A percentile compares a stretch with the other conserved stretches of the same genome.
phyloP scores from a whole-genome alignment of 2,329 filamentous ascomycete species.

The Pseudocercospora crystallina region DNA sequence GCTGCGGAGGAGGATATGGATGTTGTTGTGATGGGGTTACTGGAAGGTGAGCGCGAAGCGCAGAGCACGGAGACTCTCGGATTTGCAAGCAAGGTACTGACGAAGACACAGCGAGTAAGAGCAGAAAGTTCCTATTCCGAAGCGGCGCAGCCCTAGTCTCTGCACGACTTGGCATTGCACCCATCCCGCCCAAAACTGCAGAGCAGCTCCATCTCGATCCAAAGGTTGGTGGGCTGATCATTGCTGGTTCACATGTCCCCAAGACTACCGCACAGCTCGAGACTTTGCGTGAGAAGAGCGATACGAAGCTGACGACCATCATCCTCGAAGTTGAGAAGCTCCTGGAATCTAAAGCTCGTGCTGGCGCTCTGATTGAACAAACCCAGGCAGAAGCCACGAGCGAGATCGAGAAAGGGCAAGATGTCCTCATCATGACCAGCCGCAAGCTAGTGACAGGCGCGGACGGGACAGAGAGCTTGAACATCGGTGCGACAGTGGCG shows the following conservation, averaged over 20 bases:
- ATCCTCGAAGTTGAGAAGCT: constrained; percentile 52
- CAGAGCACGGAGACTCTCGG: no score
- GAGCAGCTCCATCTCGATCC: constrained; percentile 40
- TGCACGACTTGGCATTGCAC: constrained; percentile 53
- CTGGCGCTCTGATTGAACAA: constrained; percentile 37
- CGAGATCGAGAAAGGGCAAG: constrained; percentile 45
- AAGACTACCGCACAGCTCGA: constrained; percentile 59
- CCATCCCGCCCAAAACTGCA: constrained; percentile 53
- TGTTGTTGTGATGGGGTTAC: constrained; percentile 53
- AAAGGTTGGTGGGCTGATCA: constrained; percentile 51
- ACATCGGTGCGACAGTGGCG: constrained; percentile 57
- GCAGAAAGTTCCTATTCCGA: constrained; percentile 48
- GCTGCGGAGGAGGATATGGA: constrained; percentile 57
- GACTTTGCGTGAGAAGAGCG: constrained; percentile 41
- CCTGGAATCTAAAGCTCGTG: constrained; percentile 40
- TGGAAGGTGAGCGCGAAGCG: constrained; percentile 37
- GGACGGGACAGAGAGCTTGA: constrained; percentile 53
- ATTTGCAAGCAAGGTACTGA: no score
- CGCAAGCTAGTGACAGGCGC: constrained; percentile 51
- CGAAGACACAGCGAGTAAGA: constrained; percentile 22
- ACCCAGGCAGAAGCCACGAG: constrained; percentile 37
- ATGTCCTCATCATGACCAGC: constrained; percentile 62
- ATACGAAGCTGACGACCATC: constrained; percentile 45
- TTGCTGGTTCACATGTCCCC: constrained; percentile 60
- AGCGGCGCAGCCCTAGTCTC: constrained; percentile 51